Conservation (phyloP, 805 yeast species). For the Candida bentonensis region DNA sequence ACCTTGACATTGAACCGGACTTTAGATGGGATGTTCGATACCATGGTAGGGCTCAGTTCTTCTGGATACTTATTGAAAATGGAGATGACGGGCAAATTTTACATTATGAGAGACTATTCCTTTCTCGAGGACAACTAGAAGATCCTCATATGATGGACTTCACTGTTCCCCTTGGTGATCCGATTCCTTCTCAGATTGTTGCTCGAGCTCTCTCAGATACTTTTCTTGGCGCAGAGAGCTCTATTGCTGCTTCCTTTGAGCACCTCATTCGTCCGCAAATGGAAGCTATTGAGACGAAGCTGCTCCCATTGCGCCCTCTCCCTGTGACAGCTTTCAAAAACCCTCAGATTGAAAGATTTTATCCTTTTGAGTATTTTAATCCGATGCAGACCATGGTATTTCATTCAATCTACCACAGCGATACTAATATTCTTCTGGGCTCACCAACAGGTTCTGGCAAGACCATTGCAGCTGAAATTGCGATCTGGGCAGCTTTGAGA, state of each 20-base stretch:
- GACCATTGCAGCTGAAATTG: slow-evolving; percentile 91
- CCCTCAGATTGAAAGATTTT: slow-evolving; percentile 50
- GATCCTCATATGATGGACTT: slow-evolving; percentile 65
- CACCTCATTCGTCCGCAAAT: slow-evolving; percentile 80
- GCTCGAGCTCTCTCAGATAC: slow-evolving; percentile 68
- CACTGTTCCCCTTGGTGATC: slow-evolving; percentile 82
- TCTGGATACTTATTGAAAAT: slow-evolving; percentile 90
- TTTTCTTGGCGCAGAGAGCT: slow-evolving; percentile 80
- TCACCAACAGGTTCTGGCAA: slow-evolving; percentile 99
- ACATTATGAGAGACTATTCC: slow-evolving; percentile 69
- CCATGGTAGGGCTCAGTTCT: slow-evolving; percentile 76
- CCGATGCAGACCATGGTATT: slow-evolving; percentile 98
- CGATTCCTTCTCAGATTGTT: slow-evolving; percentile 78
- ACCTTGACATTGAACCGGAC: slow-evolving; percentile 54
- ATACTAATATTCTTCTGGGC: slow-evolving; percentile 78
- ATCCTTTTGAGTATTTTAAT: slow-evolving; percentile 78
- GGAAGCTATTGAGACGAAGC: slow-evolving; percentile 71
- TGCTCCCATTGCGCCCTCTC: slow-evolving; percentile 70
- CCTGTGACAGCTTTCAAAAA: slow-evolving; percentile 73
- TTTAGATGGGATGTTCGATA: slow-evolving; percentile 72
- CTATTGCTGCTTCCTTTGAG: slow-evolving; percentile 70
- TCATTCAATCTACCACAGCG: slow-evolving; percentile 70
- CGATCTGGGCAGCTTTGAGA: slow-evolving; percentile 91
- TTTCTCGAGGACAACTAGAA: slow-evolving; percentile 43
- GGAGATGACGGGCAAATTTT: slow-evolving; percentile 57